phyloP scores from a whole-genome alignment of 2,329 filamentous ascomycete genomes.

The Xylaria sp. region DNA sequence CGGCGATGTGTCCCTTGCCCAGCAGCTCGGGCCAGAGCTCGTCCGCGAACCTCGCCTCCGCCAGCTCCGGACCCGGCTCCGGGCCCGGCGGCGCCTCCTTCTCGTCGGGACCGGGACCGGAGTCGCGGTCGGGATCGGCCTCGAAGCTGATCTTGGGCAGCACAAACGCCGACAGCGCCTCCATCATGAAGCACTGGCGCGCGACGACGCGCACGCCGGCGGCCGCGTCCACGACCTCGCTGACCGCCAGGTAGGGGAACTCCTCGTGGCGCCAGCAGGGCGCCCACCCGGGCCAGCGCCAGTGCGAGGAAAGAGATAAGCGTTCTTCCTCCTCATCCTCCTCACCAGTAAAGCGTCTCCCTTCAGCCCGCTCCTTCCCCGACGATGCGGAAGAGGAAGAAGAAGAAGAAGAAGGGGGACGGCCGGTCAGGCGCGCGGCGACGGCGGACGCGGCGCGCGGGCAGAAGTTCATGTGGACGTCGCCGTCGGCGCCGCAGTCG shows the following conservation, averaged over 20 bases:
- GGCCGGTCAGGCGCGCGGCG: no score
- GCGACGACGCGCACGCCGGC: constrained; percentile 51
- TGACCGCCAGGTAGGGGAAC: constrained; percentile 54
- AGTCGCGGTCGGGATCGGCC: constrained; percentile 25
- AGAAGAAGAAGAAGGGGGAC: no score
- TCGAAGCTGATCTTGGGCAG: constrained; percentile 43
- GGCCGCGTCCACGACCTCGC: constrained; percentile 46
- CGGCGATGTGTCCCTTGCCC: constrained; percentile 56
- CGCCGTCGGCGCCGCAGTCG: constrained; percentile 48
- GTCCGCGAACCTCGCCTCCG: constrained; percentile 47
- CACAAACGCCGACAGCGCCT: constrained; percentile 49
- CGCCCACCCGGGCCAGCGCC: constrained; percentile 37
- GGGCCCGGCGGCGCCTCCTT: constrained; percentile 35
- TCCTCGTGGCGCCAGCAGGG: constrained; percentile 60
- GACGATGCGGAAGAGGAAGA: no score
- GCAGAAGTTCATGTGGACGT: constrained; percentile 48
- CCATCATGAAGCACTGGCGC: constrained; percentile 50
- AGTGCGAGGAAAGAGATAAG: no score
- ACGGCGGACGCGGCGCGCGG: constrained; percentile 45
- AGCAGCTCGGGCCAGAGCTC: constrained; percentile 53
- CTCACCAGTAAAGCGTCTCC: constrained; percentile 3
- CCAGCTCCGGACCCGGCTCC: no score
- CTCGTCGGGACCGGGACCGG: constrained; percentile 11
- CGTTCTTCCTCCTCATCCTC: no score
- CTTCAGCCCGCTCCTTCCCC: no score